Evolutionary conservation across 192 early-diverging fungal genomes (phyloP), one percentile per base, ranked within the genome.

Genomic region (Geranomyces variabilis): DNA sequence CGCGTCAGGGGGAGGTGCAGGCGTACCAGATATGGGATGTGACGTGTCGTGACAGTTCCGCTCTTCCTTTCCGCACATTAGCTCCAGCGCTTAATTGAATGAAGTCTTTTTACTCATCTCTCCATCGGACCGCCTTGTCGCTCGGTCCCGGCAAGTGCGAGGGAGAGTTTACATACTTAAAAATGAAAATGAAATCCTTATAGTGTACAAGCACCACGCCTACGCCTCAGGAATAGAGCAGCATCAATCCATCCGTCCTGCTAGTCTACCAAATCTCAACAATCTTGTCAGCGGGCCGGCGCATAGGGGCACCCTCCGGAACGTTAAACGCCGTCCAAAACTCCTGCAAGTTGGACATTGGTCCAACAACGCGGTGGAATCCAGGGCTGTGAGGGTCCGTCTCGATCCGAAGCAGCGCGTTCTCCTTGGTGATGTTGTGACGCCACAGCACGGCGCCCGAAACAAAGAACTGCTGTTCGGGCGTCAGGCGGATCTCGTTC

Each of bases 261-360:
- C 51, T 24, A 6, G 12, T 33, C 58, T 60, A 60, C 58, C 58
- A 60, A 60, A 60, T 60, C 4, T 60, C 17, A 6, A 60, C 58
- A 2, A 60, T 2, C 58, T 60, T 60, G 28, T 60, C 58, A 19
- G 28, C 58, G 28, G 31, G 28, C 4, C 58, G 19, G 6, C 58
- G 58, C 58, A 60, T 60, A 19, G 28, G 4, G 6, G 19, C 28
- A 7, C 30, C 30, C 28, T 60, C 58, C 4, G 19, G 7, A 26
- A 60, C 58, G 21, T 53, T 36, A 78, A 80, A 80, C 33, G 79
- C 75, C 30, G 22, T 63, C 31, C 22, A 45, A 80, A 80, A 80
- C 55, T 78, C 70, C n/a, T 49, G 47, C 9, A 28, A 43, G 31
- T 81, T 80, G 22, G 55, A 12, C 36, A 81, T 9, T 17, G 53